Evolutionary conservation across 2,329 filamentous ascomycete species (phyloP), one percentile per base, ranked within the genome.

Genomic region (Cladosporium halotolerans): DNA sequence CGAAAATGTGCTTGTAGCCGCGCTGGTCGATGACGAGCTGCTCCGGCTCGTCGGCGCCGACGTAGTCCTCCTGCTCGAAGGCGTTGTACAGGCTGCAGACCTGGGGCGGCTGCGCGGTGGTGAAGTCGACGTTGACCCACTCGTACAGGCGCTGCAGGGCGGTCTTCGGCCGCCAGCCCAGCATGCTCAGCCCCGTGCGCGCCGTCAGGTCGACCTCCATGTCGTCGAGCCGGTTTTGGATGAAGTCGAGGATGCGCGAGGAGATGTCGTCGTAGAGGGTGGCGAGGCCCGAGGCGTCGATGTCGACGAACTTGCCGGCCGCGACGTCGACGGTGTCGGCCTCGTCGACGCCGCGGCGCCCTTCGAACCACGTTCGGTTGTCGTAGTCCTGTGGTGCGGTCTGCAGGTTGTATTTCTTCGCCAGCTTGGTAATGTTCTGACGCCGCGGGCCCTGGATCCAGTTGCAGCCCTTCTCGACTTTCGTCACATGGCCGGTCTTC

Each of bases 51-150:
- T 51, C 48, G 5, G 48, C 43, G 19, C 48, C 48, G 2, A 34
- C 31, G 13, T 51, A 51, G 33, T 51, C 48, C 31, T 51, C 48
- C 19, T 51, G 48, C 19, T 51, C 48, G 18, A 51, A 51, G 42
- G 48, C 33, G 32, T 51, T 51, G 40, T 51, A 51, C 11, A 51
- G 32, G 3, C 39, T 43, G 40, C 48, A 51, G 3, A 51, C 48
- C 31, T 51, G 40, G 13, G 48, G 48, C 33, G 48, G 16, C 13
- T 51, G 48, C 3, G 48, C 48, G 13, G 33, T 51, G 7, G 48
- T 43, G 19, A 51, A 51, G 19, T 51, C 48, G 32, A 51, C 39
- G 13, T 51, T 51, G 11, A 51, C 48, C 48, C 48, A 51, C n/a
- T 51, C 48, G n/a, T 51, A 51, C 4, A 51, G 40, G 10, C 48